Evolutionary conservation across 257 asterid genomes (phyloP).

Genomic region (Solanum appendiculatum): DNA sequence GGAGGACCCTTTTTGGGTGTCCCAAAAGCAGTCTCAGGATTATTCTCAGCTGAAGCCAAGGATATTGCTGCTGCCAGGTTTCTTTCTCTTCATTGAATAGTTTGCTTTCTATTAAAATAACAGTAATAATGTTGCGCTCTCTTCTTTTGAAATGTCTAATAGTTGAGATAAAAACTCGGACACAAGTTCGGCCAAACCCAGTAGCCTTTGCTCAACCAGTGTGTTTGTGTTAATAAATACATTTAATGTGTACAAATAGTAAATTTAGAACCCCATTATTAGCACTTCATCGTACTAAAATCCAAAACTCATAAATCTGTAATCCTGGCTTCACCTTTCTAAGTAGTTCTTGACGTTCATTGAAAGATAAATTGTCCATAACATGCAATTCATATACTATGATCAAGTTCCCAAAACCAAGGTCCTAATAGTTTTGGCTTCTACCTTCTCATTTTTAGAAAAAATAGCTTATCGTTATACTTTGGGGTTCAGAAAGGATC

Average conservation of each 20-base stretch:
- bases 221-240: neutral
- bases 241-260: neutral
- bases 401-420: neutral
- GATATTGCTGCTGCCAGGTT: constrained; percentile 80
- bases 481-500: neutral
- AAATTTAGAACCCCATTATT: neutral
- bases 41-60: constrained; percentile 80
- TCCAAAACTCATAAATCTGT: neutral
- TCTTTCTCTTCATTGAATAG: constrained; percentile 3
- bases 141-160: neutral
- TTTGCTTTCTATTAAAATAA: neutral
- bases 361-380: neutral
- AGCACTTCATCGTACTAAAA: neutral
- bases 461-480: neutral
- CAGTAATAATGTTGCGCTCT: neutral
- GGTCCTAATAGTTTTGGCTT: neutral
- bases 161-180: neutral
- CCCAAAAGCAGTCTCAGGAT: constrained; percentile 65
- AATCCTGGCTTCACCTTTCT: neutral
- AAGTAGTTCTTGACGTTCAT: neutral
- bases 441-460: neutral
- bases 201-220: neutral
- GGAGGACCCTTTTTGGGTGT: constrained; percentile 86
- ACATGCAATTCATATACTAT: neutral
- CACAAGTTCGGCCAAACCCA: neutral